Percentiles rank a stretch among this genome's conserved stretches.
Evolutionary conservation across 192 early-diverging fungal species (phyloP).

Genomic region (Coemansia guatemalensis): DNA sequence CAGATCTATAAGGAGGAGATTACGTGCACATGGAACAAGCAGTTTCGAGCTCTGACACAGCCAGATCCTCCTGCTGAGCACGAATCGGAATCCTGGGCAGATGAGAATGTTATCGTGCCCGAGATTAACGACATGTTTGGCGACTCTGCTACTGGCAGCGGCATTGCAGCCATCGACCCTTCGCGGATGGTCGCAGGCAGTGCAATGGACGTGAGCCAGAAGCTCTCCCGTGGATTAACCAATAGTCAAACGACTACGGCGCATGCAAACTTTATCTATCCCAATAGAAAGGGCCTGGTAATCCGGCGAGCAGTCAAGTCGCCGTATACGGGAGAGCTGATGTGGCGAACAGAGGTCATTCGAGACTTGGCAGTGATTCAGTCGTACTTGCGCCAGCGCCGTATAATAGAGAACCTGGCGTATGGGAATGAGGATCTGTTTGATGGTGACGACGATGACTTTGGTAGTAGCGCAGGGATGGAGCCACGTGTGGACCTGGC

Average conservation of each 20-base stretch:
- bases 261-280: constrained; percentile 48
- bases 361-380: constrained; percentile 83
- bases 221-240: constrained; percentile 9
- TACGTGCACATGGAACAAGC: constrained; percentile 89
- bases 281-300: constrained; percentile 42
- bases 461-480: constrained; percentile 9
- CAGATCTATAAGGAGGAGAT: constrained; percentile 94
- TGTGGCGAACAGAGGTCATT: constrained; percentile 79
- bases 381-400: constrained; percentile 83
- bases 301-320: constrained; percentile 46
- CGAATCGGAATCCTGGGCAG: constrained; percentile 26
- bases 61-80: constrained; percentile 44
- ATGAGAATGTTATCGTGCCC: constrained; percentile 47
- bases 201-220: constrained; percentile 43
- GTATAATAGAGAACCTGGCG: constrained; percentile 69
- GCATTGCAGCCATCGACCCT: constrained; percentile 19
- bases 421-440: constrained; percentile 9
- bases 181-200: constrained; percentile 26
- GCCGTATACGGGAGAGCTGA: constrained; percentile 62
- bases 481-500: constrained; percentile 16
- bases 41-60: constrained; percentile 67
- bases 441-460: constrained; percentile 18
- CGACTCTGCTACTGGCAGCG: constrained; percentile 28
- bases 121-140: constrained; percentile 50
- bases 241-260: constrained; percentile 17